Evolutionary conservation across 179 eudicot species (phyloP), one percentile per base, ranked within the genome.

Genomic region (Pouteria campechiana): DNA sequence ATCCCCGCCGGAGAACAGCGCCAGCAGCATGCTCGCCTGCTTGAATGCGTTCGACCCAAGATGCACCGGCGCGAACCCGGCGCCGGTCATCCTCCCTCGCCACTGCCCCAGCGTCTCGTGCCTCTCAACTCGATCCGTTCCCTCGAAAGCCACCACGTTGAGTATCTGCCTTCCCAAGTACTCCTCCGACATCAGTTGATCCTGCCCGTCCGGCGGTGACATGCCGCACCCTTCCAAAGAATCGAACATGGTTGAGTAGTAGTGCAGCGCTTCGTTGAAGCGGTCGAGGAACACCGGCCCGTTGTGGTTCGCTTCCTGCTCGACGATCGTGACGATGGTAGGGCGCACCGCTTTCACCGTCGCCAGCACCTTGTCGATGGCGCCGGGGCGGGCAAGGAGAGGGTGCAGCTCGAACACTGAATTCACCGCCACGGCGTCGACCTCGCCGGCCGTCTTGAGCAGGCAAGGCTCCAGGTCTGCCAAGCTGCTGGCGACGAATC

Each of bases 71-170:
- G 44, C 54, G 2, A 89, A 81, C 39, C 85, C 97, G 21, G 79
- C 61, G 7, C 73, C 37, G 0, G 24, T 52, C 69, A 89, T 68
- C 74, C 93, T 42, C 2, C 25, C 45, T 18, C 77, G 52, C 97
- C 97, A 89, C 56, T 78, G 95, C 14, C 33, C 33, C 59, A 81
- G 19, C 14, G 83, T 55, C 69, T 89, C 97, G 54, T 89, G 97
- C 18, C 97, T 42, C 68, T 89, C 97, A 1, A 81, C 73, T 30
- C 97, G 55, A 16, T 89, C 93, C 3, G 41, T 11, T 2, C 97
- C 97, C 25, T 89, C 97, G 17, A 86, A 78, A 0, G 97, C 85
- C 64, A 89, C 93, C 46, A 89, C 83, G 73, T 89, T 85, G 57
- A 93, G 78, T 14, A 89, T 85, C 73, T 89, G 97, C 42, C 81